Base-by-base conservation (phyloP, 768 basidiomycete genomes). In the Leccinellum rugosiceps region DNA sequence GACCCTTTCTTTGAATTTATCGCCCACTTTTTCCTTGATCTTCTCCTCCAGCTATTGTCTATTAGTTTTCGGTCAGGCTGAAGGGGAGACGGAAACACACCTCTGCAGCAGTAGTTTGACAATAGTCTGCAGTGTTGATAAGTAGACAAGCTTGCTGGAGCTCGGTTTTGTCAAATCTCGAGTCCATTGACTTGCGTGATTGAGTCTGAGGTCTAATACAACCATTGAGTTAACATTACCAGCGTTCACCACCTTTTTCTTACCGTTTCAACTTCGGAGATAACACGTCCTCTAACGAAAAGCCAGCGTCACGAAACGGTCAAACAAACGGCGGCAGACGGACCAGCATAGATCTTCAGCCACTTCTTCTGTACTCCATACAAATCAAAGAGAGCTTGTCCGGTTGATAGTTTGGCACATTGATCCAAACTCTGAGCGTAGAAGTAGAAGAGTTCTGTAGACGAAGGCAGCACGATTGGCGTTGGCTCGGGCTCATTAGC, bases 81-180 rank as follows among this genome's bases (percentile, higher is more conserved):
- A 19, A 43, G 34, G 9, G 38, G 8, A 13, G 19, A 49, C 34
- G 2, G 31, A 52, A 11, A 58, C 77, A 10, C 64, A 88, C 94
- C 82, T 97, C 93, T 19, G 85, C 67, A 1, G 95, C 92, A 3
- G 96, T 99, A 1, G 83, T 85, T 61, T 94, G 90, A 67, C 97
- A 99, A 69, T 98, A 99, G 68, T 98, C 95, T 1, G 95, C 96
- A 0, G 97, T 99, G 66, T 99, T 98, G 67, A 99, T 86, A 25
- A 96, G 75, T n/a, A 93, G 76, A 68, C 92, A 94, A 0, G 91
- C 85, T 60, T 90, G 91, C 65, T 84, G 86, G 31, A 98, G 71
- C 58, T 94, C 87, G 4, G 78, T 78, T 8, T 81, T 60, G 68
- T 97, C 94, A 31, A 85, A 81, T n/a, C 89, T 83, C 6, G 84